Base-by-base conservation (phyloP, 305 asterid genomes). In the Fraxinus greggii region DNA sequence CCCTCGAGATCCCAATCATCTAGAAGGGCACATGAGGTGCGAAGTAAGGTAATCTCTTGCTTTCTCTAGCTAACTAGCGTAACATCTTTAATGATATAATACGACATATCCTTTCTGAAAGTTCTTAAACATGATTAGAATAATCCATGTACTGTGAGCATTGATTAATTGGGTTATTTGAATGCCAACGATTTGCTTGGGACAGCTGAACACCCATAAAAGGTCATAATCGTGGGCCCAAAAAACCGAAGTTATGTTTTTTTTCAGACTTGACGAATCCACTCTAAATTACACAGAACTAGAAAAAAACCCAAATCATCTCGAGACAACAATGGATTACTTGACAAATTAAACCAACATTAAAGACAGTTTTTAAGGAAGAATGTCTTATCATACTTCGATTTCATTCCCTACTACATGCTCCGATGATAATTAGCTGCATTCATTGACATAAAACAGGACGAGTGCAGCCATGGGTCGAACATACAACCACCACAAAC, bases 121-220 rank as follows among this genome's bases (percentile, higher is more conserved):
- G 35, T 24, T 35, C 61, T 15, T 13, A 32, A 4, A 33, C 5
- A 17, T 33, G 7, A 69, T 26, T 40, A 40, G 51, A 56, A 72
- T 15, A 28, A 45, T 45, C 54, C 29, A 77, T 78, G 12, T 40
- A 0, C 15, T 33, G 17, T 24, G 28, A 54, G 7, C 73, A 59
- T 77, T 28, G 35, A 77, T 28, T 56, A 56, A 56, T 21, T 19
- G 8, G 63, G 6, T 54, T 54, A 54, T 54, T 5, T 73, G 26
- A 36, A 74, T 8, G 32, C 21, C 19, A 42, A 36, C 32, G 19
- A 56, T 29, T 15, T 17, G 63, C 24, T 13, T 2, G 7, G 78
- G 79, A 82, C 88, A 80, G 85, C 85, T 82, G 67, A 88, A 84
- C 81, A 31, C 85, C 75, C 75, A 74, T 75, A 28, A 77, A 83